Base-by-base conservation (phyloP, 2,329 filamentous ascomycete species). In the Epichloe sibirici region DNA sequence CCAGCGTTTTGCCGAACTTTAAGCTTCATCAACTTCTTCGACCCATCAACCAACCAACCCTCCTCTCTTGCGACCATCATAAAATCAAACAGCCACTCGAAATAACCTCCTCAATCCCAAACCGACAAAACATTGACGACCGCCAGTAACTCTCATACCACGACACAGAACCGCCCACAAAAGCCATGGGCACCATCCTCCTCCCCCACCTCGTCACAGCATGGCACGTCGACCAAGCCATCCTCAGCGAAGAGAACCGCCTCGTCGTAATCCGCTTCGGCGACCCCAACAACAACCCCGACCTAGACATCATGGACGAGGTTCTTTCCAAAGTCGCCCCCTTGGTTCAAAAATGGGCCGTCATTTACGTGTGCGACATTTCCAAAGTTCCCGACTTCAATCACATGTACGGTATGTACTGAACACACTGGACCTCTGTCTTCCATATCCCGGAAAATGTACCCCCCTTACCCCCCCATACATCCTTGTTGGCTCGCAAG, bases 191-290 rank as follows among this genome's bases (percentile, higher is more conserved):
- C 62, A 95, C 90, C 63, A 87, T 96, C 57, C 87, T 95, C 48
- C 82, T 98, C 51, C 91, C 91, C 45, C 91, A 97, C 70, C 79
- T 98, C 46, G 81, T 81, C 61, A 90, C 87, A 43, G 93, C 88
- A 69, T 98, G 91, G 93, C 93, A 98, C 70, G 93, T 98, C 65
- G 93, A 97, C 75, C 90, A 97, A 72, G 90, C 90, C 57, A 96
- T 96, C 65, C 83, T 65, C 54, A 79, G 77, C 44, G 90, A 97
- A 72, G 89, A 95, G 66, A 91, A 97, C 65, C 85, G 91, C 48
- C 82, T 96, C 1, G 89, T 95, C 12, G 84, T 95, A 43, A 95
- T 97, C 67, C 85, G 91, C 58, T 97, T 97, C 71, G 90, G 90
- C 47, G 83, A 56, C 44, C 54, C 54, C 7, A 56, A 45, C 54